These are phyloP conservation scores for Lactarius pseudohatsudake DNA, from an alignment of 768 basidiomycete species.

Conservation along the genomic window DNA sequence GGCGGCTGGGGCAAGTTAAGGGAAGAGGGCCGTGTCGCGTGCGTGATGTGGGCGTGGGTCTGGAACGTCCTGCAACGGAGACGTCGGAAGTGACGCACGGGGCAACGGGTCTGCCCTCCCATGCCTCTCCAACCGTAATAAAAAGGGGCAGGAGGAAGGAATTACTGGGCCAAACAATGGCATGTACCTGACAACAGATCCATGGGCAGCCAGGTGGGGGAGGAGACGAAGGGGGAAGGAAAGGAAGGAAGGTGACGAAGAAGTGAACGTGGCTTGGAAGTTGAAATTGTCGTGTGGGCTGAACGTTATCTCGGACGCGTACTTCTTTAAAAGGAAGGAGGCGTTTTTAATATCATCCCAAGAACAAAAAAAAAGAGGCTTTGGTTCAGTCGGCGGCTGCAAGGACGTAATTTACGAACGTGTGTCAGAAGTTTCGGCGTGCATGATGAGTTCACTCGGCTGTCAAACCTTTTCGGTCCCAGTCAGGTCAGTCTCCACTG, in stretches of 20 bases:
- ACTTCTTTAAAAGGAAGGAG: slow-evolving; percentile 11
- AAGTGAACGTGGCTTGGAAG: not conserved
- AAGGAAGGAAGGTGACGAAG: not conserved
- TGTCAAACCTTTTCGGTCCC: not conserved
- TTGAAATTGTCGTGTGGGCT: not conserved
- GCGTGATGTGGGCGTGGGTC: not conserved
- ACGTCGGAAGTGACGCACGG: not conserved
- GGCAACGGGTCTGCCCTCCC: slow-evolving; percentile 1
- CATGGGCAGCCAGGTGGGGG: not conserved
- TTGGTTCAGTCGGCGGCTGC: not conserved
- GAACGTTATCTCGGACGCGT: slow-evolving; percentile 3
- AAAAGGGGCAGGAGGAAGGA: not conserved
- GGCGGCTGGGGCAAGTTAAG: not conserved
- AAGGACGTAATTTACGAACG: slow-evolving; percentile 6
- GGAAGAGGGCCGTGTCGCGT: not conserved
- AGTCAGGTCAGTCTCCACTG: not conserved
- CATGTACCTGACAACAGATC: not conserved
- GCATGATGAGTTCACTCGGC: not conserved
- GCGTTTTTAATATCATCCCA: slow-evolving; percentile 3
- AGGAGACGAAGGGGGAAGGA: not conserved
- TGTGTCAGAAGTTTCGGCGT: not conserved
- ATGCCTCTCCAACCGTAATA: slow-evolving; percentile 1
- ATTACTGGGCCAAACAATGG: not conserved
- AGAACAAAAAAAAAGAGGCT: slow-evolving; percentile 1
- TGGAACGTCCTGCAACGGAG: not conserved